Percentiles rank a stretch among this genome's conserved stretches.
Conservation (phyloP, 805 yeast species). For the Starmerella geochares region DNA sequence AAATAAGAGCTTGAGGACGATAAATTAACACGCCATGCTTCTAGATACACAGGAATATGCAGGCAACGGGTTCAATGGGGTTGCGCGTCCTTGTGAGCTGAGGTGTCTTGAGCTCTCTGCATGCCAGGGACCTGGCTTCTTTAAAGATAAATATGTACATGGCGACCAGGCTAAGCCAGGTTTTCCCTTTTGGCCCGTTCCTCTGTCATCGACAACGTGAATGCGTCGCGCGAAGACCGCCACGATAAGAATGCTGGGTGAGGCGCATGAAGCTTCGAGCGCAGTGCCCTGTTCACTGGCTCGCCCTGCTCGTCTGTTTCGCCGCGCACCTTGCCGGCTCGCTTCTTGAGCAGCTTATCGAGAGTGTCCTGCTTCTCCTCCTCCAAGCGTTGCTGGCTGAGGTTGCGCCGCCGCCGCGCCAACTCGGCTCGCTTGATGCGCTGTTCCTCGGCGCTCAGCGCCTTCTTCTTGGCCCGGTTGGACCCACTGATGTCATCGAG, state of each 20-base stretch:
- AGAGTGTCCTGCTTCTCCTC: conserved; percentile 90
- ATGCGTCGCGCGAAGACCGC: conserved; percentile 21
- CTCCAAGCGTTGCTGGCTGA: conserved; percentile 69
- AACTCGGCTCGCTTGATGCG: conserved; percentile 74
- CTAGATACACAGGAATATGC: too few species aligned
- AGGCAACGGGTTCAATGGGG: too few species aligned
- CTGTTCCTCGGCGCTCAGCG: conserved; percentile 72
- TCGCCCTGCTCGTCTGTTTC: conserved; percentile 19
- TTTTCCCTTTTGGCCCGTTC: conserved; percentile 19
- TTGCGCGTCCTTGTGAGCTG: too few species aligned
- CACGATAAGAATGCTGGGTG: conserved; percentile 31
- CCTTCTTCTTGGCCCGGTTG: conserved; percentile 38
- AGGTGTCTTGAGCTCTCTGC: too few species aligned
- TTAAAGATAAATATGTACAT: not conserved
- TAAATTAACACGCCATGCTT: too few species aligned
- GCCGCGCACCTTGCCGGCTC: conserved; percentile 42
- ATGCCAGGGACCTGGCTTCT: too few species aligned
- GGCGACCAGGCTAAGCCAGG: not conserved
- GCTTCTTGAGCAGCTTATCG: conserved; percentile 70
- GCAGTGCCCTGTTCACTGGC: conserved; percentile 9
- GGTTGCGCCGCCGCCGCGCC: conserved; percentile 78
- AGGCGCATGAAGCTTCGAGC: conserved; percentile 23
- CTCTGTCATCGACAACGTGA: conserved; percentile 22
- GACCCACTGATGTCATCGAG: conserved; percentile 30
- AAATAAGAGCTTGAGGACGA: too few species aligned